Percentiles rank a stretch among this genome's conserved stretches.
These are phyloP conservation scores for Melocanna baccifera DNA, from an alignment of 176 grass and related monocot genomes.

Conservation along the genomic window DNA sequence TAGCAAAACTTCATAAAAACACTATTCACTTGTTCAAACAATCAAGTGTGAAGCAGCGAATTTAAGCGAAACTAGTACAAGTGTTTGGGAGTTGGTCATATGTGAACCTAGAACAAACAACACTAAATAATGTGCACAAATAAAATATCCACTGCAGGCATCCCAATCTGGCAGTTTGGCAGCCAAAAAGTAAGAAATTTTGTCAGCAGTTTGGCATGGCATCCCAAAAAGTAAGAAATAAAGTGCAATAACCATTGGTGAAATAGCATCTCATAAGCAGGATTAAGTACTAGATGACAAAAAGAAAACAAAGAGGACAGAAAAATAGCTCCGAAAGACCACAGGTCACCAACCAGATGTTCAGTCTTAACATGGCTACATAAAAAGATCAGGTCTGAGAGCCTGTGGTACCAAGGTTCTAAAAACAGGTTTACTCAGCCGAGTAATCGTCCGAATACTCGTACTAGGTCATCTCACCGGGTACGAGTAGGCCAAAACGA, in stretches of 20 bases:
- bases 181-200: too few species aligned
- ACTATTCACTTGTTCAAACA: neutral
- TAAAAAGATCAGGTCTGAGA: too few species aligned
- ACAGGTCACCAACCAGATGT: conserved; percentile 6
- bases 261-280: conserved; percentile 3
- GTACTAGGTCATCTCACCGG: too few species aligned
- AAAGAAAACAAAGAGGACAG: neutral
- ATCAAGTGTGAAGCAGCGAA: neutral
- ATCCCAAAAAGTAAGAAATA: conserved; percentile 17
- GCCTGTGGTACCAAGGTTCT: too few species aligned
- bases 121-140: neutral
- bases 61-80: conserved; percentile 5
- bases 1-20: conserved; percentile 6
- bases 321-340: neutral
- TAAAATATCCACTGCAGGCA: neutral
- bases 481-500: too few species aligned
- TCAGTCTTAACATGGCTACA: neutral
- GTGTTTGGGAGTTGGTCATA: neutral
- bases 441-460: too few species aligned
- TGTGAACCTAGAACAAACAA: neutral
- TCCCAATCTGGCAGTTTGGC: too few species aligned
- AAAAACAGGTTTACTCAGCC: too few species aligned
- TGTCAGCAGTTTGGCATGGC: conserved; percentile 3
- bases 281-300: conserved; percentile 3
- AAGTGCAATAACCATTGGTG: conserved; percentile 1